Evolutionary conservation across 108 stramenopile genomes (phyloP), one percentile per base, ranked within the genome.

Genomic region (Thalassiosira profunda): DNA sequence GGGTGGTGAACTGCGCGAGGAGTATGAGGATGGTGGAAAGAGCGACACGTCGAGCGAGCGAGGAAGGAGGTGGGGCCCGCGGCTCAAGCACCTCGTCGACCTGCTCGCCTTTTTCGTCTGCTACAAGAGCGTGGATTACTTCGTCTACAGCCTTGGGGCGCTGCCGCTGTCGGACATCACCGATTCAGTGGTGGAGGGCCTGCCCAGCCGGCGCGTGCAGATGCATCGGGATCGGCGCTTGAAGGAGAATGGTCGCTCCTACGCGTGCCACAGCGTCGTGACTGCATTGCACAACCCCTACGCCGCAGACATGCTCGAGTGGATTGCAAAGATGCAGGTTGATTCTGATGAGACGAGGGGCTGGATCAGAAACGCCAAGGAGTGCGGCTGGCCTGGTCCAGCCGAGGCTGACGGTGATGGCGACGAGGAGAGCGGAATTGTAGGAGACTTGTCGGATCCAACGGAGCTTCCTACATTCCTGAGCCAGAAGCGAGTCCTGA

Each of bases 41-140:
- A 15, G 53, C 33, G 35, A 54, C 53, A 54, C 8, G 15, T n/a
- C n/a, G n/a, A n/a, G n/a, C n/a, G n/a, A n/a, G n/a, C n/a, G n/a
- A n/a, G n/a, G n/a, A n/a, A n/a, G n/a, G n/a, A n/a, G n/a, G n/a
- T 54, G 53, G 53, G 25, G 53, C 8, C 53, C 53, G 35, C 6
- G 53, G 29, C 20, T 31, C 7, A 54, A 54, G 18, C 9, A 2
- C 0, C 0, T 54, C 35, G 15, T 54, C 1, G 53, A 54, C 10
- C 18, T 31, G 3, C 10, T 54, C 12, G 31, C 29, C 53, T 54
- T 54, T 11, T 54, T 12, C 35, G 24, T 31, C 20, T 54, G 53
- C 29, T 54, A 7, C 9, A 10, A 20, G 8, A 0, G 53, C 29
- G 25, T 54, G 5, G 29, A 31, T 9, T 11, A 1, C 29, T 54